phyloP scores from a whole-genome alignment of 179 eudicot species.

The Beta corolliflora region DNA sequence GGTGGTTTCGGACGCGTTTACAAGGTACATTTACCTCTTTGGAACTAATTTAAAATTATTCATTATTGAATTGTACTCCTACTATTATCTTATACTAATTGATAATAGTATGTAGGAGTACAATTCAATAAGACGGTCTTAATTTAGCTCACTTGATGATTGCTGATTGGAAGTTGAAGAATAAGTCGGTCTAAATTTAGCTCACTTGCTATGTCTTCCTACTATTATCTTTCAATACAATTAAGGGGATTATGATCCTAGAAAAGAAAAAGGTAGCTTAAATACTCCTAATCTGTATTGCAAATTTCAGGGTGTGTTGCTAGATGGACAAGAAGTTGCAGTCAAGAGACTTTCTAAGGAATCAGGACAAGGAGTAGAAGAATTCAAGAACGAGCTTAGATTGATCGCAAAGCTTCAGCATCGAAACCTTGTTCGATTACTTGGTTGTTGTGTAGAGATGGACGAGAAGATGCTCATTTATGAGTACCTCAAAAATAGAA shows the following conservation, averaged over 20 bases:
- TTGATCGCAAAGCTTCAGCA: conserved; percentile 55
- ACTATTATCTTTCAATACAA: too few relatives aligned
- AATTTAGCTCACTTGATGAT: too few relatives aligned
- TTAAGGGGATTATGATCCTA: background rate
- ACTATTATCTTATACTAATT: too few relatives aligned
- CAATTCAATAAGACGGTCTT: too few relatives aligned
- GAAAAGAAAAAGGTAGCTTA: background rate
- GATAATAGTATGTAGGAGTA: background rate
- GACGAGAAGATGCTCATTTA: conserved; percentile 55
- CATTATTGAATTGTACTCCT: too few relatives aligned
- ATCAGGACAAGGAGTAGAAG: conserved; percentile 53
- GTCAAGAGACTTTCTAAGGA: conserved; percentile 52
- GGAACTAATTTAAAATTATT: too few relatives aligned
- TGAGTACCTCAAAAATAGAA: conserved; percentile 43
- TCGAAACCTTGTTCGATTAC: conserved; percentile 52
- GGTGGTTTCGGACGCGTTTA: conserved; percentile 93
- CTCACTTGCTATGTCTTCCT: background rate
- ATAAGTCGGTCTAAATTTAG: background rate
- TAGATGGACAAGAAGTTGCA: conserved; percentile 48
- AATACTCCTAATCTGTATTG: background rate
- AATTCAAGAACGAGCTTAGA: conserved; percentile 51
- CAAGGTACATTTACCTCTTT: conserved; percentile 44
- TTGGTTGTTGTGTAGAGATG: conserved; percentile 53
- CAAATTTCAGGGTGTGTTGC: conserved; percentile 39
- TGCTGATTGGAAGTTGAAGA: background rate